Evolutionary conservation across 306 rosid species (phyloP).

Genomic region (Medicago ruthenica): DNA sequence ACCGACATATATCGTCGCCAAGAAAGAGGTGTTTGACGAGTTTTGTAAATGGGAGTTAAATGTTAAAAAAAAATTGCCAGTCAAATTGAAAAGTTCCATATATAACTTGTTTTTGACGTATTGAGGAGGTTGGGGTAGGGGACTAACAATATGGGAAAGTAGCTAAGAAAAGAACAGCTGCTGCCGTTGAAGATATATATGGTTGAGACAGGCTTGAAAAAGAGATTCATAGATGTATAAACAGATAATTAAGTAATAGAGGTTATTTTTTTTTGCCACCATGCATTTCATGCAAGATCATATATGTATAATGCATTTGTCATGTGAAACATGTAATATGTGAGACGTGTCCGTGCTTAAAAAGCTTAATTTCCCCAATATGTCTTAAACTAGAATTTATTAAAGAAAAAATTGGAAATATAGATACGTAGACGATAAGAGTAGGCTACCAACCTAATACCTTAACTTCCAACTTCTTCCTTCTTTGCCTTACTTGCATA

Average conservation of each 20-base stretch:
- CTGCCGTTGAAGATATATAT: conserved; percentile 34
- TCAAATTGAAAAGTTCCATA: neutral
- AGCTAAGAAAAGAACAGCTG: conserved; percentile 21
- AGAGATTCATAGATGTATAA: neutral
- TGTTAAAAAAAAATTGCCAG: no score
- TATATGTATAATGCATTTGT: neutral
- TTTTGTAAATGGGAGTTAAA: no score
- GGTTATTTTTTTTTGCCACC: conserved; percentile 6
- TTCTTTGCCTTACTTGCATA: conserved; percentile 38
- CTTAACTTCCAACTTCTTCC: conserved; percentile 58
- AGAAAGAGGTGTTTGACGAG: no score
- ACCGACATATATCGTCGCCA: no score
- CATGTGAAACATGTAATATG: neutral
- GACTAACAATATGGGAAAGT: conserved; percentile 12
- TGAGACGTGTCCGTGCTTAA: conserved; percentile 32
- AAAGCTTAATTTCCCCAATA: conserved; percentile 30
- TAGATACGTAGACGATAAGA: conserved; percentile 50
- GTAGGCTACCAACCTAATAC: conserved; percentile 73
- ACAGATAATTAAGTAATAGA: no score
- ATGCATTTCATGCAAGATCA: conserved; percentile 20
- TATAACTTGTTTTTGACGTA: neutral
- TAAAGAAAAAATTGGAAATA: conserved; percentile 7
- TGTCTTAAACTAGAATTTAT: conserved; percentile 26
- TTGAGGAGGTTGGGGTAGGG: conserved; percentile 44
- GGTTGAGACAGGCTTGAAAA: conserved; percentile 64